Percentiles rank a stretch among this genome's conserved stretches.
Conservation (phyloP, 495 filamentous ascomycete genomes). For the Aspergillus kassunensis region DNA sequence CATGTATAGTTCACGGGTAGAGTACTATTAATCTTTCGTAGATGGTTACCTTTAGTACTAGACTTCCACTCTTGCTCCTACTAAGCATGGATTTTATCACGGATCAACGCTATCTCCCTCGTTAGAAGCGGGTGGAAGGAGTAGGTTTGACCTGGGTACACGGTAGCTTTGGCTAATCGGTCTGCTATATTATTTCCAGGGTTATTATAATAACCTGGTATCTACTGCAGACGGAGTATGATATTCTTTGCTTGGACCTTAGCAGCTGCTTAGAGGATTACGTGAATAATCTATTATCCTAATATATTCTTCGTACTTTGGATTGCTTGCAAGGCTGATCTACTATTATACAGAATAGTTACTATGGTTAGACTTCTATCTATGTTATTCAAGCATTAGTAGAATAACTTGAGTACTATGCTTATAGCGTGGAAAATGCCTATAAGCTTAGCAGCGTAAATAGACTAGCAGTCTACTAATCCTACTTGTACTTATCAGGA, state of each 20-base stretch:
- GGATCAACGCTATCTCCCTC: conserved; percentile 10
- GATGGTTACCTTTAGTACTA: conserved; percentile 10
- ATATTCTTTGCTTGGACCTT: conserved; percentile 12
- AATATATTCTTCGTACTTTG: conserved; percentile 7
- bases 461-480: conserved; percentile 14
- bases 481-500: conserved; percentile 10
- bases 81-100: conserved; percentile 6
- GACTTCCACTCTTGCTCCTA: not conserved
- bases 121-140: conserved; percentile 12
- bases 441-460: conserved; percentile 9
- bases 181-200: conserved; percentile 10
- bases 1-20: conserved; percentile 7
- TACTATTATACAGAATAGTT: conserved; percentile 15
- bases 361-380: too few relatives aligned
- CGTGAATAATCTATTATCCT: conserved; percentile 11
- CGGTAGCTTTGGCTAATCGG: conserved; percentile 9
- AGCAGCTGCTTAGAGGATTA: conserved; percentile 3
- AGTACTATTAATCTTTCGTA: conserved; percentile 5
- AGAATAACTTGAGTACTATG: too few relatives aligned
- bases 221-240: conserved; percentile 2
- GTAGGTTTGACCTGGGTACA: not conserved
- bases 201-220: conserved; percentile 7
- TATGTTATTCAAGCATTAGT: too few relatives aligned
- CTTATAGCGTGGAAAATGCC: not conserved
- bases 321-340: conserved; percentile 14